Percentiles rank a stretch among this genome's conserved stretches.
Evolutionary conservation across 1,284 basidiomycete genomes (phyloP).

Genomic region (Apiotrichum sp.): DNA sequence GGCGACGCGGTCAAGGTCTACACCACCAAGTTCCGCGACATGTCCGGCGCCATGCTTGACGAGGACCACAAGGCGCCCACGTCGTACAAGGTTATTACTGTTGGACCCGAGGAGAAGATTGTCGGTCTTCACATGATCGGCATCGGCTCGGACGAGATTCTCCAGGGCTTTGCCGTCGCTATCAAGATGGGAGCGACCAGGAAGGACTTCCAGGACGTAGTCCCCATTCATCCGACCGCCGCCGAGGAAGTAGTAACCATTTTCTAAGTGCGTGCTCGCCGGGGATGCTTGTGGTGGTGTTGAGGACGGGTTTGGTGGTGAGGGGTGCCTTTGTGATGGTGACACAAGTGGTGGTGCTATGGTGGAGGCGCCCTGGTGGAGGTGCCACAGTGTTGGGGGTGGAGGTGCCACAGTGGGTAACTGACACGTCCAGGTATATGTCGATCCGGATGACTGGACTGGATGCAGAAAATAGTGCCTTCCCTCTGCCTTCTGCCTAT

Average conservation of each 20-base stretch:
- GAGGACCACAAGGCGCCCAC: conserved; percentile 86
- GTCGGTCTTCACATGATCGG: conserved; percentile 94
- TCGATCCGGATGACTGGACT: too few relatives aligned
- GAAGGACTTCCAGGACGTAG: conserved; percentile 76
- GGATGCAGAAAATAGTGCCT: too few relatives aligned
- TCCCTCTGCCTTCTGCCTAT: too few relatives aligned
- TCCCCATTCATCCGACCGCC: conserved; percentile 65
- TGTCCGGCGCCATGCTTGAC: conserved; percentile 82
- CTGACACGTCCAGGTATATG: too few relatives aligned
- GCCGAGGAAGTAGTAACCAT: conserved; percentile 47
- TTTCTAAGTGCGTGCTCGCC: too few relatives aligned
- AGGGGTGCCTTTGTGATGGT: too few relatives aligned
- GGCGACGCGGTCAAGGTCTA: conserved; percentile 86
- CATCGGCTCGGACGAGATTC: conserved; percentile 49
- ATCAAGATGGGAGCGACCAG: conserved; percentile 92
- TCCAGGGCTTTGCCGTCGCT: conserved; percentile 62
- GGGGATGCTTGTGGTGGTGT: too few relatives aligned
- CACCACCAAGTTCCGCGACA: conserved; percentile 65
- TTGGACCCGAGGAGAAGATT: conserved; percentile 83
- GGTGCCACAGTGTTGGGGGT: too few relatives aligned
- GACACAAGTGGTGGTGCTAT: too few relatives aligned
- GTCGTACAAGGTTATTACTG: conserved; percentile 82
- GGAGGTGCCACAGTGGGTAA: too few relatives aligned
- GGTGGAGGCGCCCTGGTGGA: too few relatives aligned
- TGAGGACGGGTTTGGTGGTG: too few relatives aligned